Base-by-base conservation (phyloP, 1,284 basidiomycete genomes). In the Sutorius eximius region DNA sequence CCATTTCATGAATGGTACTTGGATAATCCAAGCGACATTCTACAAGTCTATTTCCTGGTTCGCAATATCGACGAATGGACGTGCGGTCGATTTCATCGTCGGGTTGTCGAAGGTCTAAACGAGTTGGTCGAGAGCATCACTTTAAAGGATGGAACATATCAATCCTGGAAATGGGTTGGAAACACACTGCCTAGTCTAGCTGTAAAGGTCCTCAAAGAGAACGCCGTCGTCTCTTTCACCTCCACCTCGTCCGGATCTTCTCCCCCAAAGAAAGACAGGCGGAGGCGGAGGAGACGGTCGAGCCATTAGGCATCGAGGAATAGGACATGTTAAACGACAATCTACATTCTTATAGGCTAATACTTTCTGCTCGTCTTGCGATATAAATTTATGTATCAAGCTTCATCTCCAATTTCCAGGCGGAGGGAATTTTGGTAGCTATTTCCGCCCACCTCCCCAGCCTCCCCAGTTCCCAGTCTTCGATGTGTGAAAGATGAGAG, bases 391-490 rank as follows among this genome's bases (percentile, higher is more conserved):
- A 48, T 18, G 9, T 27, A 40, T 45, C 45, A 40, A 38, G 22
- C 41, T 46, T 48, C n/a, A 15, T 46, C 29, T 36, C 44, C 55
- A 63, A 71, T 69, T 78, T 82, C 94, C 95, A 97, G 60, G 85
- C 87, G 5, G 90, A 90, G 45, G 90, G 87, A 48, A 98, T 89
- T 61, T 83, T 84, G 57, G 79, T 78, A 41, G 94, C 82, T 15
- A 85, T 83, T 42, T 85, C 78, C 8, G 81, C 82, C 95, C 95
- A 98, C 54, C 77, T 73, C 38, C 77, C 73, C 52, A 97, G 72
- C 51, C 94, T 79, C 2, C 92, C 92, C 47, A 77, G 72, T 72
- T 97, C 95, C 81, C 89, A 93, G 8, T 83, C 76, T 68, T 92
- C 93, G 5, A 97, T 77, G 59, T 89, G 88, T 4, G 87, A 84